Base-by-base conservation (phyloP, 2,329 filamentous ascomycete species). In the Colletotrichum salicis region DNA sequence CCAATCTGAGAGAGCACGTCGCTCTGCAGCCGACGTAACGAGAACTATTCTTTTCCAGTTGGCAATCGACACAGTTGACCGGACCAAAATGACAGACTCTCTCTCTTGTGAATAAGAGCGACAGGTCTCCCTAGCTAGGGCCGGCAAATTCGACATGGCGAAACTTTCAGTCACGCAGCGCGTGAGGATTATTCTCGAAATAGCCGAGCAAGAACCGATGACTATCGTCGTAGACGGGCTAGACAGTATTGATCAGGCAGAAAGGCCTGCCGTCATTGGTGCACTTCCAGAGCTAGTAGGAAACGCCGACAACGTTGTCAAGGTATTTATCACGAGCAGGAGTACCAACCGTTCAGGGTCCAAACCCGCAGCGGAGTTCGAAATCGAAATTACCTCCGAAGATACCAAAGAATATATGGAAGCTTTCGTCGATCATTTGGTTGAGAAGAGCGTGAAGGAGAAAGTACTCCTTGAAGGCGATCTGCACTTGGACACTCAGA, bases 41-140 rank as follows among this genome's bases (percentile, higher is more conserved):
- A 15, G 64, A 13, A 66, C 64, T 1, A 59, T 59, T 13, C 55
- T 66, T 1, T 41, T 52, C 11, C 55, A 66, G 15, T 37, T 66
- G 35, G 27, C 29, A 1, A n/a, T 66, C 5, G 31, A 59, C 3
- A 2, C 7, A 1, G 24, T 31, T 1, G 7, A 41, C 5, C 5
- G 1, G 6, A 59, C 15, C 2, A 51, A 37, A 2, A 37, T 66
- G 13, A 52, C 8, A 5, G 37, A 54, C 5, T 35, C 37, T 10
- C 55, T 66, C 1, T n/a, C 3, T 11, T 33, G 27, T 0, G 64
- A 59, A 31, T 66, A 59, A 1, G 29, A 59, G 1, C 41, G 64
- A 4, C 55, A 59, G 37, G 0, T 52, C 0, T 4, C 12, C 13
- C 55, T 29, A 7, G 37, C 55, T 0, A 33, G 35, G 1, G 55